Base-by-base conservation (phyloP, 2,329 filamentous ascomycete species). In the Botrytis galanthina region DNA sequence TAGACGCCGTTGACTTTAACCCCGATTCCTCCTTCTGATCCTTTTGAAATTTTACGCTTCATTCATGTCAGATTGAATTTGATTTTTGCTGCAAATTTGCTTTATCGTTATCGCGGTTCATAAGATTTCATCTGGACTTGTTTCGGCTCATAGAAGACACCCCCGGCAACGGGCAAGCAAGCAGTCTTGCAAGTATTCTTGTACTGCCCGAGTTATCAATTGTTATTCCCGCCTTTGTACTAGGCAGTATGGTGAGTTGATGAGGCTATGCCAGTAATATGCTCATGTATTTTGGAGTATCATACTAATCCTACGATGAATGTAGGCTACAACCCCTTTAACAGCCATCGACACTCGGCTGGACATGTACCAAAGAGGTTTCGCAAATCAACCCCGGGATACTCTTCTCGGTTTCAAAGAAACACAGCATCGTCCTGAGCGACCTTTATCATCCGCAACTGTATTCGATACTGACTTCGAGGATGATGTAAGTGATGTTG, bases 391-490 rank as follows among this genome's bases (percentile, higher is more conserved):
- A 73, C 80, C 81, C 39, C 85, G 86, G 77, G 87, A 90, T 82
- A 83, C 89, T 29, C 89, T 92, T 80, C 92, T 92, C 82, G 86
- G 86, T 77, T 82, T 87, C 75, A 88, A 87, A 78, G 85, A 87
- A 74, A 79, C 80, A 75, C 72, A 71, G 63, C 75, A 85, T 82
- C 84, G 84, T 72, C 35, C 16, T 54, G 71, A 68, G 44, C 51
- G 71, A 69, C 92, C 92, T 57, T 82, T 88, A 54, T 95, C 93
- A 54, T 87, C 92, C 74, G 88, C 91, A 61, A 95, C 92, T 35
- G 92, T 94, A 76, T 90, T 91, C 80, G 93, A 94, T 79, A 93
- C 92, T 59, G 93, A 95, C 71, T 85, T 87, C 74, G 93, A 94
- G 76, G 90, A 92, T 67, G 83, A 84, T 62, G 81, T 79, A n/a